phyloP scores from a whole-genome alignment of 2,329 filamentous ascomycete genomes.

The Xylaria sp. region DNA sequence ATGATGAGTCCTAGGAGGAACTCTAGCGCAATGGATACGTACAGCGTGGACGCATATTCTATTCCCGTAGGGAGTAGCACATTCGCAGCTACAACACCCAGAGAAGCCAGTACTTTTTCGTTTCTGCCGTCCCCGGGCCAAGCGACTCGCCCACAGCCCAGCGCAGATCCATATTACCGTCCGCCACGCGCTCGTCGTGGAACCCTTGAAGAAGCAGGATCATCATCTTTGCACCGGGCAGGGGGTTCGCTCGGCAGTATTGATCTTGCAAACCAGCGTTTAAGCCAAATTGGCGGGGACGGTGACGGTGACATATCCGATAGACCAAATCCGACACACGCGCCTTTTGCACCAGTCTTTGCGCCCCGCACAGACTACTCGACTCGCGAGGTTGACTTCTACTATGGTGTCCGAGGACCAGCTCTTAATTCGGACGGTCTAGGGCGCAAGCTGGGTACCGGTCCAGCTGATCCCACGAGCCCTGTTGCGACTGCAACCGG shows the following conservation, averaged over 20 bases:
- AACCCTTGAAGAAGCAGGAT: constrained; percentile 62
- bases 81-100: constrained; percentile 78
- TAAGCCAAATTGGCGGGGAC: constrained; percentile 52
- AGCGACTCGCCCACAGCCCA: constrained; percentile 56
- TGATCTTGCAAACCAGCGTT: constrained; percentile 53
- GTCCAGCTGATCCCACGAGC: constrained; percentile 92
- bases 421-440: constrained; percentile 84
- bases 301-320: constrained; percentile 56
- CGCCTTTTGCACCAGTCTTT: constrained; percentile 55
- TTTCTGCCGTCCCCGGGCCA: constrained; percentile 70
- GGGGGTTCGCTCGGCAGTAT: constrained; percentile 54
- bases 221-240: constrained; percentile 51
- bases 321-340: constrained; percentile 57
- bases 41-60: constrained; percentile 59
- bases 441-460: constrained; percentile 88
- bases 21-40: constrained; percentile 66
- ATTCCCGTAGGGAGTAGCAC: constrained; percentile 68
- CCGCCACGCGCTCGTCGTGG: constrained; percentile 79
- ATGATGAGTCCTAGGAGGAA: constrained; percentile 60
- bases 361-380: constrained; percentile 83
- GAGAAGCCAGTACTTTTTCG: constrained; percentile 77
- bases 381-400: constrained; percentile 95
- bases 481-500: constrained; percentile 89
- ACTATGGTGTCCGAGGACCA: constrained; percentile 91
- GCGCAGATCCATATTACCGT: constrained; percentile 86